Conservation (phyloP, 176 grass and related monocot species). For the Thalia dealbata region DNA sequence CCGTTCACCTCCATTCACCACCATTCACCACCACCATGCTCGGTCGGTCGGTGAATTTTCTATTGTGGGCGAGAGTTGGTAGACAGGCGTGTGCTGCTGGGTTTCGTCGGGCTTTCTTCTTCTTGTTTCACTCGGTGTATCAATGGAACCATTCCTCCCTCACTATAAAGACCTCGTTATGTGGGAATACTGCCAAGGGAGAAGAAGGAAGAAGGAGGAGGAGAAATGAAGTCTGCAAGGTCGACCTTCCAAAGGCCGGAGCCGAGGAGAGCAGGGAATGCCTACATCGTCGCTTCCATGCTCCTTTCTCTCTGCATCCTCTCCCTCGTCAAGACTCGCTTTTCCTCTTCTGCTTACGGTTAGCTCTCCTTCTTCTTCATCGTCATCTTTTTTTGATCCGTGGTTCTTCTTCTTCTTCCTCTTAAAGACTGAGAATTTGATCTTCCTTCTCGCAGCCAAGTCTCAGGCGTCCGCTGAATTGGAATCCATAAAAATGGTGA, state of each 20-base stretch:
- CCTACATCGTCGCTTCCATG: conserved; percentile 34
- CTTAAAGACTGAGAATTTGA: neutral
- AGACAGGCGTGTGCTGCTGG: neutral
- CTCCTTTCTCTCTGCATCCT: conserved; percentile 36
- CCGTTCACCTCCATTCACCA: too few relatives aligned
- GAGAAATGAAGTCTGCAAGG: neutral
- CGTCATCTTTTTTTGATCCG: neutral
- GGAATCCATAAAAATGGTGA: conserved; percentile 1
- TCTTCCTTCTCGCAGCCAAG: neutral
- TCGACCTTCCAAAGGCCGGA: conserved; percentile 22
- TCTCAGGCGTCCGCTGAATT: neutral
- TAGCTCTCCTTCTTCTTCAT: neutral
- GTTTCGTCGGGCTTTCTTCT: neutral
- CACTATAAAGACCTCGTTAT: neutral
- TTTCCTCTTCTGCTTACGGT: conserved; percentile 9
- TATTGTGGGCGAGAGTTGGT: neutral
- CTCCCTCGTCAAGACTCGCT: conserved; percentile 31
- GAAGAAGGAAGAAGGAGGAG: neutral
- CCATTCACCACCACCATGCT: too few relatives aligned
- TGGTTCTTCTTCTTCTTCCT: neutral
- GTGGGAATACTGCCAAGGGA: neutral
- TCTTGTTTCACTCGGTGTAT: neutral
- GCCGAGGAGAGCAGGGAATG: conserved; percentile 31
- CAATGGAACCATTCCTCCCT: too few relatives aligned
- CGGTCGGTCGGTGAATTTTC: neutral